These are phyloP conservation scores for Tetracentron sinense DNA, from an alignment of 164 flowering plant species.

Conservation along the genomic window DNA sequence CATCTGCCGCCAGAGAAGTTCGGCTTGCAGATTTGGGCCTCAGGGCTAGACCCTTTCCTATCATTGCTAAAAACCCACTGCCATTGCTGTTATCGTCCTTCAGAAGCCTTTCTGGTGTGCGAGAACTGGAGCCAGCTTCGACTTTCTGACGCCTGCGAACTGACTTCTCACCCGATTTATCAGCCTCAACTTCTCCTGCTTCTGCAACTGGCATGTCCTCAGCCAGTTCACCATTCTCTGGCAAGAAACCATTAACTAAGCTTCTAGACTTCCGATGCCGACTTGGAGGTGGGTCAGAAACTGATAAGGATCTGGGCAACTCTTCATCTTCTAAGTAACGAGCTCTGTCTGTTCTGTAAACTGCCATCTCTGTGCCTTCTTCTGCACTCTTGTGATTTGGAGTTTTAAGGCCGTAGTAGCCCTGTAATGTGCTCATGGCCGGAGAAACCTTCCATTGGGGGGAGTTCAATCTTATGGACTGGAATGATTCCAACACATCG, in stretches of 20 bases:
- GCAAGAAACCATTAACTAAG: slow-evolving; percentile 34
- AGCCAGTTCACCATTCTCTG: slow-evolving; percentile 30
- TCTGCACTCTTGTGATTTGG: slow-evolving; percentile 13
- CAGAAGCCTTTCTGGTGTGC: slow-evolving; percentile 44
- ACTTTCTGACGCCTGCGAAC: slow-evolving; percentile 61
- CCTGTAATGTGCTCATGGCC: slow-evolving; percentile 74
- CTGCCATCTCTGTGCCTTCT: slow-evolving; percentile 59
- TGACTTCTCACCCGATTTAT: slow-evolving; percentile 43
- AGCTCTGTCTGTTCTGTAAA: slow-evolving; percentile 35
- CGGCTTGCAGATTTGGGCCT: slow-evolving; percentile 62
- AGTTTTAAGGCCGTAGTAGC: slow-evolving; percentile 63
- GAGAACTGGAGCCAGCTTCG: slow-evolving; percentile 33
- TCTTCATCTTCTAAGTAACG: slow-evolving; percentile 40
- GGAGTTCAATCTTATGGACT: slow-evolving; percentile 48
- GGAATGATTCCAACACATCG: slow-evolving; percentile 62
- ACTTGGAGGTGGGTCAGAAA: slow-evolving; percentile 31
- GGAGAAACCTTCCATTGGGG: slow-evolving; percentile 49
- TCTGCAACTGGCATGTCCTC: slow-evolving; percentile 27
- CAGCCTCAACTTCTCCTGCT: slow-evolving; percentile 26
- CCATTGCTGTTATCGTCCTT: slow-evolving; percentile 47
- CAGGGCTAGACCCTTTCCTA: slow-evolving; percentile 65
- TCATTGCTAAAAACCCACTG: slow-evolving; percentile 46
- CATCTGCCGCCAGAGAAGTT: slow-evolving; percentile 30
- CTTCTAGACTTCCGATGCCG: slow-evolving; percentile 59
- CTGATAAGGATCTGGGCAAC: slow-evolving; percentile 21